phyloP scores from a whole-genome alignment of 768 basidiomycete species.

The Boletellus sp. region DNA sequence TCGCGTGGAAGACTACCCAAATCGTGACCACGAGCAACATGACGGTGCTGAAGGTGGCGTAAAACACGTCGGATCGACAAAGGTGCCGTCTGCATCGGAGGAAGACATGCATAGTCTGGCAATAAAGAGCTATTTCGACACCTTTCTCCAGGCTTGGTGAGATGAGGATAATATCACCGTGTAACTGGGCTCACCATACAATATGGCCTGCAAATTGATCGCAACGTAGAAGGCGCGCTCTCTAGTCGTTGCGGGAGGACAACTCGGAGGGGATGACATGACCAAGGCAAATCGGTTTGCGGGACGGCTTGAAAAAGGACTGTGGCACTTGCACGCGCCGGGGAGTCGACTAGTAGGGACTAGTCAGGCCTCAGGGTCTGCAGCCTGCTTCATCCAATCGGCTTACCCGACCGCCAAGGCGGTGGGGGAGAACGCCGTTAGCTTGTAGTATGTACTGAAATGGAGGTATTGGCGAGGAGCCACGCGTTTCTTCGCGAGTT shows the following conservation, averaged over 20 bases:
- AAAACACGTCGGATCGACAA: slow-evolving; percentile 4
- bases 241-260: neutral
- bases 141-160: slow-evolving; percentile 3
- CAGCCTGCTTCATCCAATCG: too few species aligned
- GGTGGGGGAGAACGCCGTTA: too few species aligned
- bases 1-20: slow-evolving; percentile 12
- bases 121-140: slow-evolving; percentile 15
- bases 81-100: neutral
- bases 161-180: neutral
- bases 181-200: neutral
- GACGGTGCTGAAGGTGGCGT: slow-evolving; percentile 11
- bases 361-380: too few species aligned
- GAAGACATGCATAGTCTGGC: slow-evolving; percentile 10
- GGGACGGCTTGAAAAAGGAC: too few species aligned
- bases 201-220: neutral
- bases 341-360: too few species aligned
- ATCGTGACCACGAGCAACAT: slow-evolving; percentile 28
- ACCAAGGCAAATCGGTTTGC: neutral
- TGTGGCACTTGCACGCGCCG: too few species aligned
- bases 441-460: too few species aligned
- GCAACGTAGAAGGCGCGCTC: neutral
- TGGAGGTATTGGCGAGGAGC: too few species aligned
- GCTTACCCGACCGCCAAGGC: too few species aligned
- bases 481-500: too few species aligned
- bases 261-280: neutral